Evolutionary conservation across 768 basidiomycete species (phyloP).

Genomic region (Tulasnella sp.): DNA sequence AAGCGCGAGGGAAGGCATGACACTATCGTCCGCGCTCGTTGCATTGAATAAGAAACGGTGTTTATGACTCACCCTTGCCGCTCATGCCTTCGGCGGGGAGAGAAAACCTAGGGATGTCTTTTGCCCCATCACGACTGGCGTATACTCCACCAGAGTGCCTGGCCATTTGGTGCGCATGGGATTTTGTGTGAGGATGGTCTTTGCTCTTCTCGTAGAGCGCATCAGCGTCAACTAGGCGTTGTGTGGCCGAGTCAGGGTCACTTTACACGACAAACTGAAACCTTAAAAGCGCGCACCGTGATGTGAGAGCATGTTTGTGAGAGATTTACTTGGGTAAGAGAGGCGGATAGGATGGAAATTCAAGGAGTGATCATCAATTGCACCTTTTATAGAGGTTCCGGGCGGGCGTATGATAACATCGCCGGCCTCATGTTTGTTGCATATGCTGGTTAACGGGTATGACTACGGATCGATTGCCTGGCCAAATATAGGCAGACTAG

Average conservation of each 20-base stretch:
- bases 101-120: conserved; percentile 2
- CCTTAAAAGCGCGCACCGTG: background rate
- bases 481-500: no score
- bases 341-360: background rate
- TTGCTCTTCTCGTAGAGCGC: conserved; percentile 2
- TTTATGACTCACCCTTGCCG: background rate
- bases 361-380: background rate
- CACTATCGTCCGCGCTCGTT: no score
- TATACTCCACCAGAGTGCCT: conserved; percentile 8
- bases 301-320: background rate
- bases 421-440: no score
- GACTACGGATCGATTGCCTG: no score
- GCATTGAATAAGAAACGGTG: no score
- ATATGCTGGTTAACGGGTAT: no score
- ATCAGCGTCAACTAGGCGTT: background rate
- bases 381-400: no score
- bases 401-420: no score
- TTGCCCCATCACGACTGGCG: conserved; percentile 2
- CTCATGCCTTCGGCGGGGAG: conserved; percentile 9
- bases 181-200: conserved; percentile 1
- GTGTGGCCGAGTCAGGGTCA: background rate
- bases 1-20: no score
- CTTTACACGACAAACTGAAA: background rate
- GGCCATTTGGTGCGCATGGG: background rate
- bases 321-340: background rate